Percentiles rank a stretch among this genome's conserved stretches.
Conservation (phyloP, 192 early-diverging fungal species). For the Blastocladiella britannica region DNA sequence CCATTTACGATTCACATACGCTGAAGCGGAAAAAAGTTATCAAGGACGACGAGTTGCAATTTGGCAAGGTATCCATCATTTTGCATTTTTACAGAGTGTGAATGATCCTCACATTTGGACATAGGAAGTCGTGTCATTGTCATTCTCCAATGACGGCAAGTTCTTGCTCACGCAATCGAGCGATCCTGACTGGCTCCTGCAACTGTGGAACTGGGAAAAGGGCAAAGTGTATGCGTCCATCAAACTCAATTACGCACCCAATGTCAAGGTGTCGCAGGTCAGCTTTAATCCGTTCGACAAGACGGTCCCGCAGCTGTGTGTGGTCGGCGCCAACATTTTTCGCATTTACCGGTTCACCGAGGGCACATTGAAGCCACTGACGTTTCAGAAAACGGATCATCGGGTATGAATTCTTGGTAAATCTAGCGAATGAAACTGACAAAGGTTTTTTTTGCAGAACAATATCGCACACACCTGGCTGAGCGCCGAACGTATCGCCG, state of each 20-base stretch:
- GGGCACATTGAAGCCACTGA: conserved; percentile 19
- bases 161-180: conserved; percentile 20
- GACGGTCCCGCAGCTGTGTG: conserved; percentile 17
- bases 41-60: conserved; percentile 3
- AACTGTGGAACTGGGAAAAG: conserved; percentile 31
- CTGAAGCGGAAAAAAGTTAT: conserved; percentile 10
- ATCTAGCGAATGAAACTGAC: too few species aligned
- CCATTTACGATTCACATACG: conserved; percentile 6
- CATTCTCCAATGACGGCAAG: conserved; percentile 20
- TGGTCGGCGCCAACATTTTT: conserved; percentile 22
- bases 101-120: conserved; percentile 1
- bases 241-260: conserved; percentile 15
- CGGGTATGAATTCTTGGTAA: conserved; percentile 9
- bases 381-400: conserved; percentile 22
- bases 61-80: neutral
- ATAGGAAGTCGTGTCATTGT: conserved; percentile 24
- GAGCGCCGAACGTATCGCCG: conserved; percentile 19
- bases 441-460: too few species aligned
- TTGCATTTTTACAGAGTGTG: neutral
- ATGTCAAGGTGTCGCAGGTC: conserved; percentile 21
- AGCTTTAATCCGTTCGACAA: conserved; percentile 22
- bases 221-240: conserved; percentile 14
- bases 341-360: conserved; percentile 19
- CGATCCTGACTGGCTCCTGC: conserved; percentile 17
- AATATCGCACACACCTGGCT: conserved; percentile 24